A percentile compares a stretch with the other conserved stretches of the same genome.
Conservation (phyloP, 2,329 filamentous ascomycete genomes). For the Pseudogymnoascus sp. region DNA sequence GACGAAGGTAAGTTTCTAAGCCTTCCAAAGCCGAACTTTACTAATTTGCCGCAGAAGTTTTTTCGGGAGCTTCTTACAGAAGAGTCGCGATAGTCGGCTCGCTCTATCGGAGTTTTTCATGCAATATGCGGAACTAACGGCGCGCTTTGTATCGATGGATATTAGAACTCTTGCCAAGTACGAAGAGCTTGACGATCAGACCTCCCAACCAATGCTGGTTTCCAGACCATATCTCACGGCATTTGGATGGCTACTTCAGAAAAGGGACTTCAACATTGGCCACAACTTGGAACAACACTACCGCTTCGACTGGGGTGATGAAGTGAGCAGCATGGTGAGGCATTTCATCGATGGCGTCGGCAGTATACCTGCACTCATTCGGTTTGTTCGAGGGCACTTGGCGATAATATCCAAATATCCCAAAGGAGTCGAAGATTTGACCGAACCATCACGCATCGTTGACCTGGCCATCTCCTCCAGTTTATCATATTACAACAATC, state of each 20-base stretch:
- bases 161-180: constrained; percentile 28
- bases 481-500: constrained; percentile 15
- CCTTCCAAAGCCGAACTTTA: background rate
- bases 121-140: constrained; percentile 41
- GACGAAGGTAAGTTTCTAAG: constrained; percentile 35
- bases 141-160: constrained; percentile 48
- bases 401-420: constrained; percentile 40
- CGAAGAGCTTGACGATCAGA: constrained; percentile 24
- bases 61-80: constrained; percentile 27
- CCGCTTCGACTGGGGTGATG: constrained; percentile 31
- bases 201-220: constrained; percentile 34
- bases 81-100: constrained; percentile 18
- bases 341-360: constrained; percentile 33
- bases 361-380: constrained; percentile 37
- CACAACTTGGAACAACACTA: constrained; percentile 34
- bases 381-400: constrained; percentile 37
- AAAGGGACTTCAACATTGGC: constrained; percentile 31
- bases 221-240: constrained; percentile 42
- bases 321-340: constrained; percentile 20
- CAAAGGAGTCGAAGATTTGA: constrained; percentile 33
- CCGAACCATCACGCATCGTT: constrained; percentile 24
- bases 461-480: constrained; percentile 20
- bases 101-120: constrained; percentile 26
- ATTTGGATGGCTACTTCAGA: constrained; percentile 34
- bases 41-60: constrained; percentile 25